phyloP scores from a whole-genome alignment of 2,329 filamentous ascomycete genomes.

The Paraphoma sp. region DNA sequence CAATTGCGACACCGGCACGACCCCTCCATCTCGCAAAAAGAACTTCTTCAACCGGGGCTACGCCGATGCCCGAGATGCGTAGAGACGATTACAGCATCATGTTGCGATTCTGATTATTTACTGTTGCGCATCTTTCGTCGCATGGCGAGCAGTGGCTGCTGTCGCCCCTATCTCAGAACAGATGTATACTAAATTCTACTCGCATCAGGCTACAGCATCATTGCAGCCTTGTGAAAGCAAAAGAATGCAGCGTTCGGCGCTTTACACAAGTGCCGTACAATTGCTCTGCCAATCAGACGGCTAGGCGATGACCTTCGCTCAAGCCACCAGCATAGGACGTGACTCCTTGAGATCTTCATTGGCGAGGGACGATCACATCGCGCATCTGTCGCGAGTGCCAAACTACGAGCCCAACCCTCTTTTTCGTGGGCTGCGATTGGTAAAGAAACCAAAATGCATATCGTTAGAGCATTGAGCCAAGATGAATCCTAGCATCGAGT shows the following conservation, averaged over 20 bases:
- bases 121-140: too few relatives aligned
- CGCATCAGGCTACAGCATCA: neutral
- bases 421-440: neutral
- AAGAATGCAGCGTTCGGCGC: neutral
- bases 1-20: too few relatives aligned
- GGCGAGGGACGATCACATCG: neutral
- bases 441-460: neutral
- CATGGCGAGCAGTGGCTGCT: neutral
- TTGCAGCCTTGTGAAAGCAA: neutral
- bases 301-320: neutral
- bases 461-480: neutral
- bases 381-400: neutral
- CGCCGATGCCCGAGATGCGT: too few relatives aligned
- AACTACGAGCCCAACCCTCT: neutral
- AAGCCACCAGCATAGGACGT: neutral
- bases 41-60: too few relatives aligned
- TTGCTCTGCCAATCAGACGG: too few relatives aligned
- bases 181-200: neutral
- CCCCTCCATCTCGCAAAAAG: too few relatives aligned
- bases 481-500: neutral
- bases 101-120: too few relatives aligned
- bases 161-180: neutral
- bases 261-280: too few relatives aligned
- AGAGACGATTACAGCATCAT: too few relatives aligned
- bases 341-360: neutral